Conservation (phyloP, 106 monocot species). For the Cymbidium sinense region DNA sequence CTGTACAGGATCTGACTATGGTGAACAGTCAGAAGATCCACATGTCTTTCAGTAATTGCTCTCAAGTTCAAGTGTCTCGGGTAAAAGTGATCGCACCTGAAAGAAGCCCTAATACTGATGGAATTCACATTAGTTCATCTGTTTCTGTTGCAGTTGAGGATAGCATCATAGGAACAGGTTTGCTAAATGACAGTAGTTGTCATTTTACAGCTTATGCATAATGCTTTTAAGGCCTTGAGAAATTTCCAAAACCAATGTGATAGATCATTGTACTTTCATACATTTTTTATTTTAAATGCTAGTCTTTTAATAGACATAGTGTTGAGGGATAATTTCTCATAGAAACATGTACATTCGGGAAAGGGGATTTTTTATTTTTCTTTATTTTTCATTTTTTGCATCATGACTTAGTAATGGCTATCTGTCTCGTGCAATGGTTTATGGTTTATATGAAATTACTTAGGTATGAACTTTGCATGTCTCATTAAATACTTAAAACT, state of each 20-base stretch:
- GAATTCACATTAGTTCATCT: constrained; percentile 67
- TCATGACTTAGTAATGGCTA: background rate
- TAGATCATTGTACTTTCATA: no score
- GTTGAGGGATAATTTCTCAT: no score
- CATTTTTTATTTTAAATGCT: no score
- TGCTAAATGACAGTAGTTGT: background rate
- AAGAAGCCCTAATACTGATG: constrained; percentile 70
- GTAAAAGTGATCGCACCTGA: constrained; percentile 55
- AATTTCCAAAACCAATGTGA: background rate
- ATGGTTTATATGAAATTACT: no score
- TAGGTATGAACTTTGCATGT: no score
- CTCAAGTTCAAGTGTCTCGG: constrained; percentile 33
- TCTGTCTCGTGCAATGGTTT: no score
- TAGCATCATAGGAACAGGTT: constrained; percentile 56
- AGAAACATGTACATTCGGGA: background rate
- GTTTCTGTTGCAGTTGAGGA: constrained; percentile 35
- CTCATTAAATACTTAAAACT: no score
- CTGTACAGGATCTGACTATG: constrained; percentile 40
- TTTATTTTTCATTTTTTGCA: no score
- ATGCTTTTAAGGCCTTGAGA: background rate
- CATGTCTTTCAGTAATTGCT: constrained; percentile 54
- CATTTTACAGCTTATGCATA: background rate
- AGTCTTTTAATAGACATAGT: no score
- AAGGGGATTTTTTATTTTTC: background rate
- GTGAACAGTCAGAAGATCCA: constrained; percentile 66